phyloP scores from a whole-genome alignment of 148 eudicot species.

The Fagopyrum tataricum region DNA sequence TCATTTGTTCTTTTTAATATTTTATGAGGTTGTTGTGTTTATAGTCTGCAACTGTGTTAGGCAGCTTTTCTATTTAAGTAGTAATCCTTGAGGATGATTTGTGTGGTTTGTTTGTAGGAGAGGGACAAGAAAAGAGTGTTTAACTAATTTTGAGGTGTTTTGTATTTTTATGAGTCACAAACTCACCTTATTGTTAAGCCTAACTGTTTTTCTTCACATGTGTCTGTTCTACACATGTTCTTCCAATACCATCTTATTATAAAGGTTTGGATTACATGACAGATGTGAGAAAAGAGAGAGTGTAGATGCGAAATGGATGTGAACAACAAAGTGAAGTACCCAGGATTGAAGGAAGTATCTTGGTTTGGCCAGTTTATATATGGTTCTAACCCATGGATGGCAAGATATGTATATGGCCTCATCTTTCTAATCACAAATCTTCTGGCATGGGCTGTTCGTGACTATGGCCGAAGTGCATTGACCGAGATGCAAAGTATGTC shows the following conservation, averaged over 20 bases:
- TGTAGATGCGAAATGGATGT: constrained; percentile 31
- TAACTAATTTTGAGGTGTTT: constrained; percentile 2
- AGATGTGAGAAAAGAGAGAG: constrained; percentile 1
- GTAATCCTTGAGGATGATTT: no score
- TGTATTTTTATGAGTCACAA: background rate
- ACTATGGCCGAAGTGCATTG: constrained; percentile 54
- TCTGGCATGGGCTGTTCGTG: constrained; percentile 83
- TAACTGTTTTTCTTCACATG: background rate
- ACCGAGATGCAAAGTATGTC: constrained; percentile 56
- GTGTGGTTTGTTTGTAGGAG: background rate
- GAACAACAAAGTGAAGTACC: constrained; percentile 36
- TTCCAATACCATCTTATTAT: background rate
- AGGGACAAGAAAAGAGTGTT: constrained; percentile 5
- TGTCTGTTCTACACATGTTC: background rate
- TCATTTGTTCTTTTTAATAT: background rate
- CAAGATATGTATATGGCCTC: constrained; percentile 75
- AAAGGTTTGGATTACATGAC: background rate
- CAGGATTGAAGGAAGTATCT: constrained; percentile 45
- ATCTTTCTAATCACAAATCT: constrained; percentile 69
- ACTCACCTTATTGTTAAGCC: background rate
- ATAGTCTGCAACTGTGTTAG: background rate
- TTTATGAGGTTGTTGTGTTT: background rate
- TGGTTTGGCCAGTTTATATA: constrained; percentile 61
- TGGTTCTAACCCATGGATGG: constrained; percentile 93
- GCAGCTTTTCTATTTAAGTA: background rate